Conservation (phyloP, 1,284 basidiomycete species). For the Melampsora medusae region DNA sequence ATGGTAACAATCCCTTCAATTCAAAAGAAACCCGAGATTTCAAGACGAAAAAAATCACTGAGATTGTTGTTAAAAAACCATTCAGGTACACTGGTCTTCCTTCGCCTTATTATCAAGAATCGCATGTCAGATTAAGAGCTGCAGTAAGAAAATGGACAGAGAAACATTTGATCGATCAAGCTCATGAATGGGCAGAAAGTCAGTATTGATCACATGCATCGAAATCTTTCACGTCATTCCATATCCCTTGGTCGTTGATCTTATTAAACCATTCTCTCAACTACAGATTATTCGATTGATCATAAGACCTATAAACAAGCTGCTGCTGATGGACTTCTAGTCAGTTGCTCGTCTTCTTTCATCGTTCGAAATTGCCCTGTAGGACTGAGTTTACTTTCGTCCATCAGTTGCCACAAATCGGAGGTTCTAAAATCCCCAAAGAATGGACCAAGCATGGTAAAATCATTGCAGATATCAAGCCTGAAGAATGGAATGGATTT, state of each 20-base stretch:
- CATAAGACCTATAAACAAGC: constrained; percentile 40
- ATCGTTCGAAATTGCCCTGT: not conserved
- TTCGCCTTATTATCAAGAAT: constrained; percentile 41
- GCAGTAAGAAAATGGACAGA: constrained; percentile 45
- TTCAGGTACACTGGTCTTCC: constrained; percentile 46
- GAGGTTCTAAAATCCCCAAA: constrained; percentile 37
- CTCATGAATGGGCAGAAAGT: constrained; percentile 41
- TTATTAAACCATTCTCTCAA: constrained; percentile 5
- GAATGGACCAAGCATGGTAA: constrained; percentile 41
- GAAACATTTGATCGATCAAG: constrained; percentile 38
- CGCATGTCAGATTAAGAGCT: constrained; percentile 29
- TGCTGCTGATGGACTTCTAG: constrained; percentile 38
- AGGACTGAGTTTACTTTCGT: not conserved
- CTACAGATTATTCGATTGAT: constrained; percentile 25
- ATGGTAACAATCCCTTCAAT: not conserved
- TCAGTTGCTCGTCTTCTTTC: constrained; percentile 10
- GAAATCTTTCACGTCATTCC: not conserved
- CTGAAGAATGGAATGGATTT: constrained; percentile 44
- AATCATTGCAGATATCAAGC: constrained; percentile 42
- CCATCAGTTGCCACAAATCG: constrained; percentile 31
- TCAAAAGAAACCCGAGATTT: not conserved
- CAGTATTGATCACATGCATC: not conserved
- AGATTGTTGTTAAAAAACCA: not conserved
- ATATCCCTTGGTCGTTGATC: constrained; percentile 15
- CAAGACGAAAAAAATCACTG: not conserved